These are phyloP conservation scores for Metrosideros polymorpha DNA, from an alignment of 441 rosid genomes.

Conservation along the genomic window DNA sequence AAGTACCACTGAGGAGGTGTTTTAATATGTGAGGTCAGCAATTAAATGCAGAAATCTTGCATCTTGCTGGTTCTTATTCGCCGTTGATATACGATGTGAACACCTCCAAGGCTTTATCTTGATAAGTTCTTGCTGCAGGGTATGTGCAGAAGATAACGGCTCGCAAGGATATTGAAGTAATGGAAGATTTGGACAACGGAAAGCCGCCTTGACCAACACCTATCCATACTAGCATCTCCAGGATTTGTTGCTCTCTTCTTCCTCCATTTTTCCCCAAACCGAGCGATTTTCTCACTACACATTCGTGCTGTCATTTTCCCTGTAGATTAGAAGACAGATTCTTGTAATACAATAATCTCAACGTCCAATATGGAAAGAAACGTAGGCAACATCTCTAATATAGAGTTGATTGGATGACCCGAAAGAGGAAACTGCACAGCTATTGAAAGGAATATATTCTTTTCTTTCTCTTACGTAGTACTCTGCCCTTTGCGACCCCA, in stretches of 20 bases:
- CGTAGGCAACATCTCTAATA: neutral
- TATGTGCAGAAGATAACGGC: constrained; percentile 91
- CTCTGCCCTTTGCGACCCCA: constrained; percentile 1
- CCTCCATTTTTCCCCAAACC: neutral
- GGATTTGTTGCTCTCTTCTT: neutral
- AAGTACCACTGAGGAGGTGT: neutral
- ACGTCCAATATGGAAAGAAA: neutral
- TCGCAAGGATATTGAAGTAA: constrained; percentile 67
- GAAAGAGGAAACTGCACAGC: constrained; percentile 14
- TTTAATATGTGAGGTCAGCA: neutral
- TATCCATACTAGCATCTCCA: neutral
- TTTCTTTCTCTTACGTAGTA: neutral
- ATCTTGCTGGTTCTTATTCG: neutral
- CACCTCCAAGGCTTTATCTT: neutral
- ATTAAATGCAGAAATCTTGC: neutral
- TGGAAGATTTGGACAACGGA: constrained; percentile 82
- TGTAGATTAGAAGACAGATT: neutral
- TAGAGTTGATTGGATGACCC: neutral
- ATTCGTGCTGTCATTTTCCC: neutral
- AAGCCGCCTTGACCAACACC: constrained; percentile 36
- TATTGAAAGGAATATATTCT: constrained; percentile 27
- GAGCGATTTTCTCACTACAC: neutral
- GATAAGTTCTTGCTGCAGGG: constrained; percentile 34
- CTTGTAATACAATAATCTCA: neutral
- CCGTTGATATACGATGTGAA: neutral